Evolutionary conservation across 1,284 basidiomycete genomes (phyloP), one percentile per base, ranked within the genome.

Genomic region (Golubevia sp.): DNA sequence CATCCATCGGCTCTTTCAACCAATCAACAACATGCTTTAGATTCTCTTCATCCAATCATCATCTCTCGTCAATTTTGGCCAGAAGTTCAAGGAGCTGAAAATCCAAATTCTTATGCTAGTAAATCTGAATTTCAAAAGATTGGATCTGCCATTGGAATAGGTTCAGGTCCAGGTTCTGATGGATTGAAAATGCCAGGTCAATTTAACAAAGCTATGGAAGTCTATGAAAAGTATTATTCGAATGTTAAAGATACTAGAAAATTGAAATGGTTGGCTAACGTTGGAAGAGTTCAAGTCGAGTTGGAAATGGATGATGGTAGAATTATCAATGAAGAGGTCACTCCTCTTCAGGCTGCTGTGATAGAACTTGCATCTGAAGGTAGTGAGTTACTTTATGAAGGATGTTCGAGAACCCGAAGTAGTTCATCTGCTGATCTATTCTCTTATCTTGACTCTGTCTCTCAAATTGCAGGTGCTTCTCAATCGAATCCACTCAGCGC

Each of bases 61-160:
- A 61, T 79, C 1, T 78, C 75, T 20, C 57, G 77, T 2, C 80
- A 82, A 58, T 82, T 80, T 54, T 82, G 80, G 80, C 80, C 80
- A n/a, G n/a, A n/a, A n/a, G n/a, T 3, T 18, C 48, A 26, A 38
- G 54, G 1, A 30, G 20, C 23, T 27, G 44, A 23, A 20, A 23
- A 23, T 49, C 11, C 27, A 24, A 27, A 8, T 44, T 11, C 24
- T 5, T 26, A 2, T 21, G 30, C 18, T 51, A 2, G 18, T 26
- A 27, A 18, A 30, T 18, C 8, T n/a, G 50, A 54, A 55, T 44
- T 20, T 20, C 24, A 3, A n/a, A 25, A 18, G 30, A 20, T 11
- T 5, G 20, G 13, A 25, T 48, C 34, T 26, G 56, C 23, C 30
- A 2, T 30, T n/a, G 11, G 25, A 5, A 57, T 30, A 49, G 34